These are phyloP conservation scores for Fremontodendron californicum DNA, from an alignment of 345 rosid species.

Conservation along the genomic window DNA sequence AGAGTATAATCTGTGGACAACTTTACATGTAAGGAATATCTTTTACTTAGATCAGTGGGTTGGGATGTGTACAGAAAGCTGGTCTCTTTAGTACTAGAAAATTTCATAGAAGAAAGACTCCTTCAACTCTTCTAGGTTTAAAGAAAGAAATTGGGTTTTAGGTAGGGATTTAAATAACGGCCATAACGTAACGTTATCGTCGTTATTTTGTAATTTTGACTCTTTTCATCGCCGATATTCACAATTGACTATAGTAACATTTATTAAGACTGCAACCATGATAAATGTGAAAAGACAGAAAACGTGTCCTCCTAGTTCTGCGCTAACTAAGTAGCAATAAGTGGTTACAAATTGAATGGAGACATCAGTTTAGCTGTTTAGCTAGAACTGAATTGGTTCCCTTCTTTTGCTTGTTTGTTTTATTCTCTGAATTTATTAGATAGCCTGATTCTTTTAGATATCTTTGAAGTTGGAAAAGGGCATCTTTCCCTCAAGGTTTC, in stretches of 20 bases:
- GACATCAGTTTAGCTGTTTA: not conserved
- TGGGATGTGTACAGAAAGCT: not conserved
- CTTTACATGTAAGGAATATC: not conserved
- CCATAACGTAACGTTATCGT: too few species aligned
- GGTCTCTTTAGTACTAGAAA: not conserved
- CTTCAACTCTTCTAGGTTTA: conserved; percentile 11
- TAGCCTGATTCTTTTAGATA: not conserved
- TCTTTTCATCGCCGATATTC: too few species aligned
- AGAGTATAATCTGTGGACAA: not conserved
- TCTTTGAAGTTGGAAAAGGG: conserved; percentile 54
- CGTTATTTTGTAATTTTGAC: too few species aligned
- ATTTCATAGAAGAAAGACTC: not conserved
- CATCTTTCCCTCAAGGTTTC: conserved; percentile 45
- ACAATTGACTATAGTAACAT: too few species aligned
- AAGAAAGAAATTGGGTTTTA: conserved; percentile 10
- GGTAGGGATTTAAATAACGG: too few species aligned
- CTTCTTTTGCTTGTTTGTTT: not conserved
- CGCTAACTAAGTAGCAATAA: too few species aligned
- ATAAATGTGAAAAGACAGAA: too few species aligned
- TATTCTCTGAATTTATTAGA: too few species aligned
- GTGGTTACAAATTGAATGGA: not conserved
- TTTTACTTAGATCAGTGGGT: conserved; percentile 4
- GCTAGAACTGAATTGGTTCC: not conserved
- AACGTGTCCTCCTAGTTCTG: not conserved
- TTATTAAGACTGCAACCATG: too few species aligned